These are phyloP conservation scores for Botrytis fabae DNA, from an alignment of 2,329 filamentous ascomycete genomes.

Conservation along the genomic window DNA sequence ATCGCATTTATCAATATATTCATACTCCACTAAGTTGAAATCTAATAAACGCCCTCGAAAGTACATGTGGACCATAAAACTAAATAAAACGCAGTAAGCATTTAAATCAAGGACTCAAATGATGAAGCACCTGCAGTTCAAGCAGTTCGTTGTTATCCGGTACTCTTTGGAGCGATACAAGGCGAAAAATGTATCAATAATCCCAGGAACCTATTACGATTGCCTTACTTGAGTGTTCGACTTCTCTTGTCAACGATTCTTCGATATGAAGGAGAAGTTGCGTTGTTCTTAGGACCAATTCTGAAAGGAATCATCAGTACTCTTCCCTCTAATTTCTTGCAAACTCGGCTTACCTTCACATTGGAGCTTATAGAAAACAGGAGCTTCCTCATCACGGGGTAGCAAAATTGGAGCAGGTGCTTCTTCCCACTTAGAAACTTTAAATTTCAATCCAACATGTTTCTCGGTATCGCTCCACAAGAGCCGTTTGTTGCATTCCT, in stretches of 20 bases:
- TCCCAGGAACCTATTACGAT: slow-evolving; percentile 59
- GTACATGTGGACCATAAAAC: slow-evolving; percentile 19
- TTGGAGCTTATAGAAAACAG: slow-evolving; percentile 68
- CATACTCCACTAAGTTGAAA: neutral
- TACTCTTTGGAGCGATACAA: neutral
- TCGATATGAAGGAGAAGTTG: slow-evolving; percentile 66
- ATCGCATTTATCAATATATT: neutral
- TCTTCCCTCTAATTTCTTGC: neutral
- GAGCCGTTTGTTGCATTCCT: slow-evolving; percentile 47
- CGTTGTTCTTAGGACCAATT: slow-evolving; percentile 65
- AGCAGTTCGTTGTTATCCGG: neutral
- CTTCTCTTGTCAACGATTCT: slow-evolving; percentile 60
- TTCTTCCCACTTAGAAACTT: slow-evolving; percentile 55
- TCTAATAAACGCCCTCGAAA: slow-evolving; percentile 23
- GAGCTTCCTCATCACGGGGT: slow-evolving; percentile 53
- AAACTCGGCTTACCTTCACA: slow-evolving; percentile 61
- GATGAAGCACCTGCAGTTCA: neutral
- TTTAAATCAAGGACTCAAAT: neutral
- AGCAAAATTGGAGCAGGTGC: slow-evolving; percentile 52
- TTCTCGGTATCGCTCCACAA: slow-evolving; percentile 67
- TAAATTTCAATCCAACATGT: slow-evolving; percentile 68
- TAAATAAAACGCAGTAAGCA: slow-evolving; percentile 23
- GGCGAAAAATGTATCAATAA: neutral
- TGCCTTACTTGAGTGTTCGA: slow-evolving; percentile 62
- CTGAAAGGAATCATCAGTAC: slow-evolving; percentile 46